phyloP scores from a whole-genome alignment of 23 red algal genomes.

The Gracilariopsis chorda region DNA sequence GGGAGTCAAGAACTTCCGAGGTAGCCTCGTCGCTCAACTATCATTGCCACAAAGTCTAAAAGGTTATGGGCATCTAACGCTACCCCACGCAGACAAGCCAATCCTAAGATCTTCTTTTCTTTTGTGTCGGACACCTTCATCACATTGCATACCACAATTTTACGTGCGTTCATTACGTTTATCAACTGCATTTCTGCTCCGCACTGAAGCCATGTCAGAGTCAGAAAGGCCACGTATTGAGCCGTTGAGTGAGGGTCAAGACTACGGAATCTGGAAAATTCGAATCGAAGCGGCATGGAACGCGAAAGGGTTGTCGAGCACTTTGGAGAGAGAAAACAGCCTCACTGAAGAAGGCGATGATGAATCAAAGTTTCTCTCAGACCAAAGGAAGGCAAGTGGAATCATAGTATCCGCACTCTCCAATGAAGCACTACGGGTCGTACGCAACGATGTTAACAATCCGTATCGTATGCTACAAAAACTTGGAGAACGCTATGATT shows the following conservation, averaged over 20 bases:
- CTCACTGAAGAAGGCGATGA: background rate
- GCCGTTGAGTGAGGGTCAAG: background rate
- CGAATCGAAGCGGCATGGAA: background rate
- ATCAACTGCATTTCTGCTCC: background rate
- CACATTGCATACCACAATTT: background rate
- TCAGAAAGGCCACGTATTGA: conserved; percentile 1
- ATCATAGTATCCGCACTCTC: background rate
- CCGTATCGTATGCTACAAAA: conserved; percentile 7
- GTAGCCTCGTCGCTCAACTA: no score
- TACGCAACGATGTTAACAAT: background rate
- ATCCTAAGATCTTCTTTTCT: no score
- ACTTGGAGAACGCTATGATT: conserved; percentile 3
- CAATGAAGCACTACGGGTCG: background rate
- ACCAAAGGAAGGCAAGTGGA: conserved; percentile 3
- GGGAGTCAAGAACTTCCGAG: no score
- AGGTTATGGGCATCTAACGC: background rate
- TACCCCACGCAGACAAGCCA: no score
- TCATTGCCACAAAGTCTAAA: no score
- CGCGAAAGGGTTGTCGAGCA: background rate
- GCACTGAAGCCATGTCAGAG: background rate
- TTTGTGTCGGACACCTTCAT: background rate
- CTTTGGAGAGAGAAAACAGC: background rate
- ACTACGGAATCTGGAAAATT: conserved; percentile 2
- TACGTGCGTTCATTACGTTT: background rate
- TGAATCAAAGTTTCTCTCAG: background rate